Evolutionary conservation across 2,329 filamentous ascomycete species (phyloP).

Genomic region (Leptographium radiaticola): DNA sequence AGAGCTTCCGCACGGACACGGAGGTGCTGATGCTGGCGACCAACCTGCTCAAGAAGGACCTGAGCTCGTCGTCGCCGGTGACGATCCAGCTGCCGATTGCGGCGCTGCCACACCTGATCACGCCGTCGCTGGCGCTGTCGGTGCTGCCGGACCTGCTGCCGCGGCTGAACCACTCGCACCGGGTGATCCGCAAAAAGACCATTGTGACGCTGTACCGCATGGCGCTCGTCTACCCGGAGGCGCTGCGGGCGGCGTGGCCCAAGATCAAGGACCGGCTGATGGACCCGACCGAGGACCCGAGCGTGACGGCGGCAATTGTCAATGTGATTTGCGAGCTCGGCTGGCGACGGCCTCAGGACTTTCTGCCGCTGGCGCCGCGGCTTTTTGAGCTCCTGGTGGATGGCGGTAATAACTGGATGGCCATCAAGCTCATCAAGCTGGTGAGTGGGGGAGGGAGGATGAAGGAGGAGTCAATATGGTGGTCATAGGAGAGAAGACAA

Average conservation of each 20-base stretch:
- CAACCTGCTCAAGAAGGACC: conserved; percentile 90
- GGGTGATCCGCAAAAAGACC: conserved; percentile 86
- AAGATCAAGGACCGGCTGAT: conserved; percentile 92
- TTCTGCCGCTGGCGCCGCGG: conserved; percentile 78
- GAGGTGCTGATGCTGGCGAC: conserved; percentile 97
- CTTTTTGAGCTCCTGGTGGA: conserved; percentile 88
- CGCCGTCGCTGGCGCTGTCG: conserved; percentile 80
- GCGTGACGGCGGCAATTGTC: conserved; percentile 88
- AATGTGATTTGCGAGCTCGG: conserved; percentile 95
- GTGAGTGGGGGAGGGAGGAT: conserved; percentile 27
- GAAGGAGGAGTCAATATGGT: too few relatives aligned
- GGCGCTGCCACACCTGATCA: conserved; percentile 90
- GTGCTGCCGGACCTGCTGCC: conserved; percentile 78
- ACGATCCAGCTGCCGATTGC: conserved; percentile 77
- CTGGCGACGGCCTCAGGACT: conserved; percentile 87
- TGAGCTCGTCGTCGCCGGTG: conserved; percentile 57
- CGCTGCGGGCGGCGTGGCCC: conserved; percentile 83
- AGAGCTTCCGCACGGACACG: conserved; percentile 90
- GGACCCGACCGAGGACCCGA: conserved; percentile 80
- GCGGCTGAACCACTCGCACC: conserved; percentile 72
- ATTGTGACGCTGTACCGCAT: conserved; percentile 88
- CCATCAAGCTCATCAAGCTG: conserved; percentile 96
- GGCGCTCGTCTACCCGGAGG: conserved; percentile 92
- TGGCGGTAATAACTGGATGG: conserved; percentile 98
- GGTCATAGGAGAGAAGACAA: neutral